Conservation (phyloP, 2,329 filamentous ascomycete species). For the Fusarium albosuccineum region DNA sequence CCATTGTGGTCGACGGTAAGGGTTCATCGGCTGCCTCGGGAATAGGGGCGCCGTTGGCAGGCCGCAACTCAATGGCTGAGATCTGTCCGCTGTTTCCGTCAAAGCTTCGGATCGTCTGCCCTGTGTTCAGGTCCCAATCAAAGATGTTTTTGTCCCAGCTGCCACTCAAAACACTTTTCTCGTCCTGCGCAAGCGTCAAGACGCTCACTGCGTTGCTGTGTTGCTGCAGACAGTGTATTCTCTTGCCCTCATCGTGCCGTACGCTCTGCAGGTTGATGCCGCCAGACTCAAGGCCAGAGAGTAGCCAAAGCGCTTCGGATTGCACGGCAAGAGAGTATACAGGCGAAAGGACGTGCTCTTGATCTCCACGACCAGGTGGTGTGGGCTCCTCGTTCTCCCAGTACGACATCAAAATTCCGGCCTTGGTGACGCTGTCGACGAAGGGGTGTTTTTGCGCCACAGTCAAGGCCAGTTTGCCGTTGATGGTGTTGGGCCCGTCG, state of each 20-base stretch:
- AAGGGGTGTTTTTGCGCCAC: constrained; percentile 97
- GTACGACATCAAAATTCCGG: constrained; percentile 93
- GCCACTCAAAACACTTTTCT: constrained; percentile 88
- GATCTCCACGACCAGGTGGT: constrained; percentile 57
- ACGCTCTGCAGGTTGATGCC: constrained; percentile 94
- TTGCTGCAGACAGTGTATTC: constrained; percentile 82
- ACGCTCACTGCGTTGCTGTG: constrained; percentile 95
- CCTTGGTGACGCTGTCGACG: constrained; percentile 96
- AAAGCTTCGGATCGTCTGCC: constrained; percentile 80
- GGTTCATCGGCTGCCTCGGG: constrained; percentile 77
- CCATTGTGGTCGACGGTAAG: constrained; percentile 75
- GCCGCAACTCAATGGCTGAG: constrained; percentile 87
- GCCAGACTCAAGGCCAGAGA: constrained; percentile 91
- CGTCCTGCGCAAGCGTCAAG: constrained; percentile 83
- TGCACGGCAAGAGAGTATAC: constrained; percentile 96
- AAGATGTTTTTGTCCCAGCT: constrained; percentile 96
- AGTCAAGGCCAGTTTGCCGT: constrained; percentile 91
- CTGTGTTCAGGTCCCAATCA: constrained; percentile 95
- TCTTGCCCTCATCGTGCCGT: constrained; percentile 93
- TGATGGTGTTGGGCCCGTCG: constrained; percentile 94
- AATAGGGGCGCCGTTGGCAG: constrained; percentile 79
- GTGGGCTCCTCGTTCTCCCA: constrained; percentile 95
- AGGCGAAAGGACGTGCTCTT: constrained; percentile 80
- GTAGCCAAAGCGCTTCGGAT: constrained; percentile 88
- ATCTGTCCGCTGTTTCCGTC: constrained; percentile 85